Base-by-base conservation (phyloP, 176 grass and related monocot genomes). In the Pontederia crassipes region DNA sequence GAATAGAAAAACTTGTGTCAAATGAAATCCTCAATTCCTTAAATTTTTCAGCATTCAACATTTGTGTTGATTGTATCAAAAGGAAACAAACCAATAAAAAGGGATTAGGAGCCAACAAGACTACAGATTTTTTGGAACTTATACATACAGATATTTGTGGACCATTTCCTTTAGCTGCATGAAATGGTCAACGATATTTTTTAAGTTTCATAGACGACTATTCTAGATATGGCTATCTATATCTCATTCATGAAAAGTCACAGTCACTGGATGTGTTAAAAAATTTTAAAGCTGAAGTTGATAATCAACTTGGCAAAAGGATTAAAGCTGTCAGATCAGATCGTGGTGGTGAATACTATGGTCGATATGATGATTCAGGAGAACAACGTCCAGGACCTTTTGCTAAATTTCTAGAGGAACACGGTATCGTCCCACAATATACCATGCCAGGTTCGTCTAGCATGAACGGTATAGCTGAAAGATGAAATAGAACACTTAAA, bases 81-180 rank as follows among this genome's bases (percentile, higher is more conserved):
- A 2, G 1, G 28, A 62, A 62, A 17, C 11, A 62, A 0, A 17
- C 28, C 3, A 46, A 46, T 10, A 62, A 16, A 47, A 17, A 17
- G 11, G 1, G 10, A 16, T 62, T 62, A 46, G 1, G 3, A 14
- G 59, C 10, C 32, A 62, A 62, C 10, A 17, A 28, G 28, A 46
- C 32, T 62, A 24, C 8, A 8, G 13, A 62, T 13, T 0, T 62
- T 35, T 60, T 60, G 8, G 18, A 60, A 60, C 27, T 60, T 12
- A 60, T 62, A n/a, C n/a, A n/a, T n/a, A n/a, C n/a, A n/a, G n/a
- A n/a, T n/a, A 62, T 62, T 45, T 62, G 4, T 47, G 35, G 59
- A 17, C 12, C 35, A 62, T 62, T 47, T 6, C 59, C 28, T 62
- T 46, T 0, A 14, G 10, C 32, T 46, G 10, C 32, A 9, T 62